Conservation (phyloP, 2,329 filamentous ascomycete genomes). For the Gaeumannomyces tritici region DNA sequence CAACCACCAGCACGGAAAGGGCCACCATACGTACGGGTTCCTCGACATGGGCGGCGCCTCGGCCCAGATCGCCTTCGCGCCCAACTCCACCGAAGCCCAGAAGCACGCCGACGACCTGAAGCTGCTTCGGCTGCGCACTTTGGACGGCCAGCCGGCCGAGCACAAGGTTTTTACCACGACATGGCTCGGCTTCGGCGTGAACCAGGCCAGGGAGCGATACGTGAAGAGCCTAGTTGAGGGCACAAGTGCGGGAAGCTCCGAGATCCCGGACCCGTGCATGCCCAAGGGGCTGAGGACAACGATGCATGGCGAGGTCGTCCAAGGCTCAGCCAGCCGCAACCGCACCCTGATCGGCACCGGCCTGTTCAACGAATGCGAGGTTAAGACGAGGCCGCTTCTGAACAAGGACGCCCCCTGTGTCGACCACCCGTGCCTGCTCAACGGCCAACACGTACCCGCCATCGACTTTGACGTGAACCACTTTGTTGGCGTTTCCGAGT, state of each 20-base stretch:
- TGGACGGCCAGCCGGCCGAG: constrained; percentile 69
- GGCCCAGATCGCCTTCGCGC: constrained; percentile 94
- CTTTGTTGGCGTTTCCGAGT: constrained; percentile 95
- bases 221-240: constrained; percentile 65
- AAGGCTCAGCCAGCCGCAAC: constrained; percentile 20
- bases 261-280: constrained; percentile 85
- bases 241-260: constrained; percentile 36
- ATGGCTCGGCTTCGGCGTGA: constrained; percentile 96
- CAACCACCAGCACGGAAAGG: constrained; percentile 70
- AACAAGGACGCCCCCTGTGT: constrained; percentile 81
- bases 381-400: constrained; percentile 72
- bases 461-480: constrained; percentile 98
- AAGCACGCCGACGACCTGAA: constrained; percentile 88
- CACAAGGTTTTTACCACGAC: constrained; percentile 91
- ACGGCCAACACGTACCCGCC: constrained; percentile 84
- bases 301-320: constrained; percentile 52
- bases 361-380: constrained; percentile 75
- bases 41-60: constrained; percentile 98
- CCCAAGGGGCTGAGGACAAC: constrained; percentile 68
- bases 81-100: constrained; percentile 80
- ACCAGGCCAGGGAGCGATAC: constrained; percentile 80
- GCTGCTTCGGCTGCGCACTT: constrained; percentile 70
- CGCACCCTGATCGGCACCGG: constrained; percentile 71
- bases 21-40: constrained; percentile 92
- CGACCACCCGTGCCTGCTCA: constrained; percentile 77